Evolutionary conservation across 768 basidiomycete genomes (phyloP).

Genomic region (Nidularia sp.): DNA sequence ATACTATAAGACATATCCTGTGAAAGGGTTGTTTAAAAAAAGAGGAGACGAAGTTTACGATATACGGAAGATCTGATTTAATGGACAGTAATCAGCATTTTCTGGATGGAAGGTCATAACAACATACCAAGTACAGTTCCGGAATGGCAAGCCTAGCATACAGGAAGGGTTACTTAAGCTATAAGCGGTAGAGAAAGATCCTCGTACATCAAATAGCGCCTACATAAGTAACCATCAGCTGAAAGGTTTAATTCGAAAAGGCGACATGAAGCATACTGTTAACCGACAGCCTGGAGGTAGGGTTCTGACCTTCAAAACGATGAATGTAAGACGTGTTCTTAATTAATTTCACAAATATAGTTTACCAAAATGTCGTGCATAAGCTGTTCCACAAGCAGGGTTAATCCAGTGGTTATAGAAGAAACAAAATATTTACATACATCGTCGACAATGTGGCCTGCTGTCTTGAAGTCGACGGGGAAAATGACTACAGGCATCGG

Average conservation of each 20-base stretch:
- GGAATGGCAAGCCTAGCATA: constrained; percentile 46
- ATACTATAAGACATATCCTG: constrained; percentile 32
- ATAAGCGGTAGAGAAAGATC: background rate
- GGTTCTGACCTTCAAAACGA: constrained; percentile 29
- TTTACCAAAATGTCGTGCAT: constrained; percentile 46
- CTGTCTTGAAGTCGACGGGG: constrained; percentile 78
- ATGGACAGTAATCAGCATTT: background rate
- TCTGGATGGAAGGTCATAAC: background rate
- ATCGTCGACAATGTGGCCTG: constrained; percentile 75
- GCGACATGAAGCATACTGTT: constrained; percentile 30
- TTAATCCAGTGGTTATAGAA: background rate
- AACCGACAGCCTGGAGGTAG: constrained; percentile 47
- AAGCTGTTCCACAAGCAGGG: constrained; percentile 22
- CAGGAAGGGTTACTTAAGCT: background rate
- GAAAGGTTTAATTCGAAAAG: background rate
- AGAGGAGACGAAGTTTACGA: constrained; percentile 18
- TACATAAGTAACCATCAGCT: constrained; percentile 8
- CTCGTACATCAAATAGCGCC: constrained; percentile 49
- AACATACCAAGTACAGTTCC: constrained; percentile 46
- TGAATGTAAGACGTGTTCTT: too few relatives aligned
- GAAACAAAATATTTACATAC: constrained; percentile 21
- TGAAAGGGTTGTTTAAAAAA: background rate
- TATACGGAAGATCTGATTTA: constrained; percentile 41
- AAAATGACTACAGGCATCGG: constrained; percentile 59
- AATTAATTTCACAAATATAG: background rate